phyloP scores from a whole-genome alignment of 306 rosid genomes.

The Cicer bijugum region DNA sequence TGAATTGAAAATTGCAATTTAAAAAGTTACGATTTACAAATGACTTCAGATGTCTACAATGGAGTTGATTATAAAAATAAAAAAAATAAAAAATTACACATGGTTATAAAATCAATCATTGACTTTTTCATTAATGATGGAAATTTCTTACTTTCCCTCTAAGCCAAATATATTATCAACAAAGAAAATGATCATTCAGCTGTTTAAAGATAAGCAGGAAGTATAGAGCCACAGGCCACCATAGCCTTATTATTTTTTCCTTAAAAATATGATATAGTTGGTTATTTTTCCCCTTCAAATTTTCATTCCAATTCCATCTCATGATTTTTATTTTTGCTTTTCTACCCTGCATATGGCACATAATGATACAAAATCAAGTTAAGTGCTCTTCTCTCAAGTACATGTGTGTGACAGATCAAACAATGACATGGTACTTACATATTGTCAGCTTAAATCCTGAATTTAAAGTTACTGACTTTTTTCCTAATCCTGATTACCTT shows the following conservation, averaged over 20 bases:
- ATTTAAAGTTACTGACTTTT: conserved; percentile 21
- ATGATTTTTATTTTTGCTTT: conserved; percentile 28
- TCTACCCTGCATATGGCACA: conserved; percentile 14
- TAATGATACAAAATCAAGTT: conserved; percentile 42
- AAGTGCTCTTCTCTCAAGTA: conserved; percentile 34
- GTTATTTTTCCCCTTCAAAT: conserved; percentile 22
- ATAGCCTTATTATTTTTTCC: background rate
- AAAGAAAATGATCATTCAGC: conserved; percentile 29
- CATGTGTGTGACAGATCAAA: conserved; percentile 32
- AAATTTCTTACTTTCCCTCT: background rate
- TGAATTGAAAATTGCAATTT: conserved; percentile 32
- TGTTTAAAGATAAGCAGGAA: conserved; percentile 10
- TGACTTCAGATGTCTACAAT: background rate
- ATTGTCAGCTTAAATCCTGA: conserved; percentile 34
- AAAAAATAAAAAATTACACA: background rate
- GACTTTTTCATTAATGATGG: background rate
- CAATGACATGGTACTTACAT: conserved; percentile 13
- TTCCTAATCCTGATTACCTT: conserved; percentile 60
- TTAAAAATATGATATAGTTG: background rate
- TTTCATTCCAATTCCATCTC: conserved; percentile 24
- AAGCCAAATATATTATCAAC: background rate
- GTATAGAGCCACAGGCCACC: conserved; percentile 13
- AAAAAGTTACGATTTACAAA: conserved; percentile 36
- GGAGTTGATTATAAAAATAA: background rate
- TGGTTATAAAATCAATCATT: conserved; percentile 6